A percentile compares a stretch with the other conserved stretches of the same genome.
Evolutionary conservation across 1,139 yeast genomes (phyloP).

Genomic region (Blastobotrys petasosporus): DNA sequence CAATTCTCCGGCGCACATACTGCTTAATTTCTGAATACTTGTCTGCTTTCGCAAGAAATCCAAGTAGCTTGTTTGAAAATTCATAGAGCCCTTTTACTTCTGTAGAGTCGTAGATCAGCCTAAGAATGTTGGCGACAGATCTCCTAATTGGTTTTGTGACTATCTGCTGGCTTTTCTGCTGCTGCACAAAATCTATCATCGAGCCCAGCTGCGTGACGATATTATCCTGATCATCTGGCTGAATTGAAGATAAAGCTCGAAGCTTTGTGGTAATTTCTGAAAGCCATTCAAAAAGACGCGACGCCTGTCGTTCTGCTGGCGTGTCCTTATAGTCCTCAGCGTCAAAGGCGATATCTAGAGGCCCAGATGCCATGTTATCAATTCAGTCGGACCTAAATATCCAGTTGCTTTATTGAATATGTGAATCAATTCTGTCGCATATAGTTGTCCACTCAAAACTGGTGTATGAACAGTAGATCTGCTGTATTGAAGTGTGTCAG

Average conservation of each 20-base stretch:
- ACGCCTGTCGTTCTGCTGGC: conserved; percentile 24
- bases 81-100: conserved; percentile 27
- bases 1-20: conserved; percentile 17
- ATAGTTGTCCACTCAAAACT: no score
- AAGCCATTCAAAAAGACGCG: conserved; percentile 21
- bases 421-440: no score
- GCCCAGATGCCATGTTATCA: no score
- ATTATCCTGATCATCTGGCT: conserved; percentile 20
- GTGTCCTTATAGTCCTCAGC: conserved; percentile 19
- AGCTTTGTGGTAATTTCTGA: conserved; percentile 11
- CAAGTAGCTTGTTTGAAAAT: conserved; percentile 26
- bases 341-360: conserved; percentile 16
- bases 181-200: conserved; percentile 17
- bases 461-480: no score
- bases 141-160: conserved; percentile 23
- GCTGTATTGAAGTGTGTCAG: no score
- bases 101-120: conserved; percentile 16
- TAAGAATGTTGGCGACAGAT: conserved; percentile 22
- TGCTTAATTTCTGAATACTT: conserved; percentile 27
- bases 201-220: conserved; percentile 20
- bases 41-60: conserved; percentile 28
- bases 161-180: conserved; percentile 13
- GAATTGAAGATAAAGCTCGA: conserved; percentile 7
- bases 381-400: no score
- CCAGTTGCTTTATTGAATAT: no score